These are phyloP conservation scores for Chenopodium suecicum DNA, from an alignment of 148 eudicot species.

Conservation along the genomic window DNA sequence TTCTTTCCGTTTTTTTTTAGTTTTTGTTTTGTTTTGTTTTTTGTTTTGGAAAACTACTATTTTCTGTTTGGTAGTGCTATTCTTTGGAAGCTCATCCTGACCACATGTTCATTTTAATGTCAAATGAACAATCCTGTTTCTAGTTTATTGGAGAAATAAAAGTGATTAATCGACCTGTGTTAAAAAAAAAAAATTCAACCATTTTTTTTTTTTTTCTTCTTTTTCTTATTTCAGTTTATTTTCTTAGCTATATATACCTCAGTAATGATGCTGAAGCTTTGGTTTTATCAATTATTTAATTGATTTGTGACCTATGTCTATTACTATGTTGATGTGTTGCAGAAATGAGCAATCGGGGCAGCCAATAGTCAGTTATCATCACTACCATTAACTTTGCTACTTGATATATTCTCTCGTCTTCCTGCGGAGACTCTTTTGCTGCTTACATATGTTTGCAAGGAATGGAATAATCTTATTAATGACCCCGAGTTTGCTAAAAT, in stretches of 20 bases:
- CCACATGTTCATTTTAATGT: no score
- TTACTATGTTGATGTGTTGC: background rate
- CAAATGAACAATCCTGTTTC: no score
- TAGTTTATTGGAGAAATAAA: no score
- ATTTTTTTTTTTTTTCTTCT: no score
- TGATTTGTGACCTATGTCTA: background rate
- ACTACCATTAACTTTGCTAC: background rate
- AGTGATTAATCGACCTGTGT: no score
- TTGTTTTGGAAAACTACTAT: no score
- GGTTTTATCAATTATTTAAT: background rate
- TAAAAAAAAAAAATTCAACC: no score
- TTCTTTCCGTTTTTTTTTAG: no score
- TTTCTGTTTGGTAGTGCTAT: no score
- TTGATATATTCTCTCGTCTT: conserved; percentile 5
- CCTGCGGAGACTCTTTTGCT: background rate
- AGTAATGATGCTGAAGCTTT: background rate
- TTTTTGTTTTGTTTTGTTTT: no score
- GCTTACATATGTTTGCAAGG: conserved; percentile 11
- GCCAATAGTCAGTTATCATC: background rate
- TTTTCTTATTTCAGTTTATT: no score
- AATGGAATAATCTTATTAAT: conserved; percentile 3
- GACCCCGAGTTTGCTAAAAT: conserved; percentile 14
- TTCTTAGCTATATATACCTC: background rate
- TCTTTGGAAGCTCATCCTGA: no score
- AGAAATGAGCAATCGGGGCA: conserved; percentile 12